Evolutionary conservation across 2,329 filamentous ascomycete species (phyloP).

Genomic region (Colletotrichum eleusines): DNA sequence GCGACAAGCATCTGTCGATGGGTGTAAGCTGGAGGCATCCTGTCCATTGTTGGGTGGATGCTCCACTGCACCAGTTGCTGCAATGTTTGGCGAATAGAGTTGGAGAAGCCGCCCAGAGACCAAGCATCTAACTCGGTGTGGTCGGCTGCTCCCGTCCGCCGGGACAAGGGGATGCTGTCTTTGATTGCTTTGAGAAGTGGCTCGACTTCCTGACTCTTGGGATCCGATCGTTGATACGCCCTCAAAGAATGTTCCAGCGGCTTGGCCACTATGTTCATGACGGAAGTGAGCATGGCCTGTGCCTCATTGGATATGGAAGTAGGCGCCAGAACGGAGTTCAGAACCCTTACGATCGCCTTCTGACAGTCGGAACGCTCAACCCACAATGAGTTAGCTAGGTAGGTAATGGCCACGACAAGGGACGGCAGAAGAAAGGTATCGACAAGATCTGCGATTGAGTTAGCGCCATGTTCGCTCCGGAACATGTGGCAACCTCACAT

Average conservation of each 20-base stretch:
- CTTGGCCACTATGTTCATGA: constrained; percentile 78
- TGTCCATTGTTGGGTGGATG: constrained; percentile 65
- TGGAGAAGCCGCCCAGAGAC: constrained; percentile 70
- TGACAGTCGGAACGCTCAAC: constrained; percentile 73
- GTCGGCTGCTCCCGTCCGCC: constrained; percentile 72
- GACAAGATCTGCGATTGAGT: constrained; percentile 69
- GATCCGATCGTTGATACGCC: constrained; percentile 74
- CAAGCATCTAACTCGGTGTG: constrained; percentile 77
- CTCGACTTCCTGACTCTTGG: constrained; percentile 76
- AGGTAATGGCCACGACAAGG: constrained; percentile 78
- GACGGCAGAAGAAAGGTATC: constrained; percentile 86
- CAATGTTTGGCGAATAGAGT: constrained; percentile 70
- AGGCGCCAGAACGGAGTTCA: constrained; percentile 79
- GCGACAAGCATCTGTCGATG: constrained; percentile 76
- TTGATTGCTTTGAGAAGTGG: constrained; percentile 76
- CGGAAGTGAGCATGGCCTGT: constrained; percentile 75
- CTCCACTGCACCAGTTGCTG: constrained; percentile 76
- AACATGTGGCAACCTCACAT: constrained; percentile 63
- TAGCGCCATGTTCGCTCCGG: constrained; percentile 36
- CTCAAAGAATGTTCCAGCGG: constrained; percentile 76
- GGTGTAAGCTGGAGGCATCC: constrained; percentile 75
- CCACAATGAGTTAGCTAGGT: constrained; percentile 78
- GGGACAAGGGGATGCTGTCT: constrained; percentile 67
- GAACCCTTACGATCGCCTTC: constrained; percentile 76
- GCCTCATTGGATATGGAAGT: constrained; percentile 79